Evolutionary conservation across 176 grass and related monocot species (phyloP).

Genomic region (Leersia perrieri): DNA sequence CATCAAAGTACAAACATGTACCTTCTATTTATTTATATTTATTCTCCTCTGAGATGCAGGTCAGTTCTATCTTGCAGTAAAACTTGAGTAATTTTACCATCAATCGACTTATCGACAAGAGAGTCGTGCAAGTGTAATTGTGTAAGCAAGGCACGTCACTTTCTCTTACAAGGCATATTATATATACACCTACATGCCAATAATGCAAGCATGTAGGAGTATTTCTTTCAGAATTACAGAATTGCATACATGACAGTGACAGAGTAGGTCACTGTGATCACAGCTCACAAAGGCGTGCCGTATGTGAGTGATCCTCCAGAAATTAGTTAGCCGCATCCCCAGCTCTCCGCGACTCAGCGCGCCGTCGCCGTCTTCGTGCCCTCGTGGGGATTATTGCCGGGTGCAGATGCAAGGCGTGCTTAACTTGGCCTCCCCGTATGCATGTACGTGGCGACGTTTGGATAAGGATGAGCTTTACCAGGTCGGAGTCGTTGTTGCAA

Average conservation of each 20-base stretch:
- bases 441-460: neutral
- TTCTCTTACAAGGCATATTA: neutral
- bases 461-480: neutral
- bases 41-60: no score
- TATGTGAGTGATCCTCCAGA: neutral
- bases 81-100: neutral
- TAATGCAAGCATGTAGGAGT: neutral
- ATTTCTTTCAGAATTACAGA: neutral
- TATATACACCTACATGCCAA: neutral
- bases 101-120: neutral
- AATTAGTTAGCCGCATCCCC: neutral
- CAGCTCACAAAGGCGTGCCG: slow-evolving; percentile 23
- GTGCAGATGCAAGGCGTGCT: neutral
- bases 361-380: neutral
- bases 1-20: neutral
- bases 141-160: neutral
- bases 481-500: neutral
- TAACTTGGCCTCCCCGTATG: neutral
- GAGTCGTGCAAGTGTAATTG: slow-evolving; percentile 3
- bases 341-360: neutral
- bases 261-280: neutral
- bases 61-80: neutral
- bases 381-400: no score
- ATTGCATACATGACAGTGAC: neutral
- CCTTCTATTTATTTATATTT: no score